These are phyloP conservation scores for Boeremia lycopersici DNA, from an alignment of 2,329 filamentous ascomycete genomes.

Conservation along the genomic window DNA sequence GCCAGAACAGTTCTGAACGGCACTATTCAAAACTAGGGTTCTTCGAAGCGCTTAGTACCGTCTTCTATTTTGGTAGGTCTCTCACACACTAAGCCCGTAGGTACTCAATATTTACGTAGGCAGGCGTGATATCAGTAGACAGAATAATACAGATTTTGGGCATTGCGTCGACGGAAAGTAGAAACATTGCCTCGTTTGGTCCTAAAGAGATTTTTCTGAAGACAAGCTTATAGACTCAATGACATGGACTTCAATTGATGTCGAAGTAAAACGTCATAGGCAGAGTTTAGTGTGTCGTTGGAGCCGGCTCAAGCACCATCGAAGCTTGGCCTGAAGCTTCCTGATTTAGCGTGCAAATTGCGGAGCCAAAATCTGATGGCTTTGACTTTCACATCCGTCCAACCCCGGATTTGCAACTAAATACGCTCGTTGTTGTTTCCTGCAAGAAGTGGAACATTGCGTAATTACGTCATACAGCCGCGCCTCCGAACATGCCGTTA, in stretches of 20 bases:
- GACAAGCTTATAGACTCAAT: no score
- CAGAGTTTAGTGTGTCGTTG: background rate
- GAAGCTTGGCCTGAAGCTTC: slow-evolving; percentile 14
- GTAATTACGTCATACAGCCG: slow-evolving; percentile 7
- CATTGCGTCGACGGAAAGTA: no score
- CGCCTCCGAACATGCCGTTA: slow-evolving; percentile 11
- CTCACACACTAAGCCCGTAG: background rate
- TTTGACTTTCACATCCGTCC: slow-evolving; percentile 7
- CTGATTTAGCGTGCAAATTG: slow-evolving; percentile 2
- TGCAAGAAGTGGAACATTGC: background rate
- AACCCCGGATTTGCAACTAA: slow-evolving; percentile 11
- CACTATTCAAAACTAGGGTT: background rate
- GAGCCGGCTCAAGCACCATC: background rate
- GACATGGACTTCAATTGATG: background rate
- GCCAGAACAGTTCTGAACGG: no score
- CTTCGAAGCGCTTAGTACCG: background rate
- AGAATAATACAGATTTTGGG: no score
- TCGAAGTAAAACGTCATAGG: background rate
- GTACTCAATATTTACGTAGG: background rate
- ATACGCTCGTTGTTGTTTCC: background rate
- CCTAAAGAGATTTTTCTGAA: no score
- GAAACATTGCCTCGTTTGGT: no score
- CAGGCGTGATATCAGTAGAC: background rate
- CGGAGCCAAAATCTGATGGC: slow-evolving; percentile 3
- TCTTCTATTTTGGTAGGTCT: background rate